Evolutionary conservation across 352 stramenopile species (phyloP), one percentile per base, ranked within the genome.

Genomic region (Globisporangium yorkense): DNA sequence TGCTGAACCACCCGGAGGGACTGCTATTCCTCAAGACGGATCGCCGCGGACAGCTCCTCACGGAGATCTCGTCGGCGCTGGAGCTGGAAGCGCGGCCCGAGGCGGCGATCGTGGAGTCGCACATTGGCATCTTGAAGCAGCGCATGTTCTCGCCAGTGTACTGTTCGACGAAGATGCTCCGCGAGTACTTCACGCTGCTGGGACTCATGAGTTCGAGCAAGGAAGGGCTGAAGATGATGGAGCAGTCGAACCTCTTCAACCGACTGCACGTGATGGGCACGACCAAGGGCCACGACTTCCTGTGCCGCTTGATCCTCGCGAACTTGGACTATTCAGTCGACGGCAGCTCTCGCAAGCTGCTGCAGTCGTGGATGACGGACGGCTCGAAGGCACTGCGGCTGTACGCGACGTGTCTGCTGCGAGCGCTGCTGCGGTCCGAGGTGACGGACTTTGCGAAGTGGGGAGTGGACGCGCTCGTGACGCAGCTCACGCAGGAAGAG

Each of bases 161-260:
- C 53, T 89, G 87, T 53, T 93, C 86, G 0, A 68, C 83, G 1
- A 79, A 84, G 44, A 95, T 95, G 86, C 55, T 96, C n/a, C 86
- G 86, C 46, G 86, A 96, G 61, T 96, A 96, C 55, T 96, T 96
- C 56, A 96, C 86, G 24, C 68, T 96, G 27, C 53, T 96, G 5
- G 86, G 86, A 12, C 66, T 96, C 31, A 96, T 96, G 86, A 96
- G 86, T 59, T 96, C 86, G 18, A 94, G 84, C 57, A 88, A 86
- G 51, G 86, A 95, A 76, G 86, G 86, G 0, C 62, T 96, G 29
- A 94, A 94, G 58, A 94, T 96, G 84, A 94, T 96, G 86, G 80
- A 94, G 60, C 83, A 94, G 62, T 93, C 83, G 4, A 92, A 92
- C n/a, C 58, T 96, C n/a, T 96, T 96, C 60, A 77, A 90, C 58